Conservation (phyloP, 2,329 filamentous ascomycete genomes). For the Proliferodiscus dingleyae region DNA sequence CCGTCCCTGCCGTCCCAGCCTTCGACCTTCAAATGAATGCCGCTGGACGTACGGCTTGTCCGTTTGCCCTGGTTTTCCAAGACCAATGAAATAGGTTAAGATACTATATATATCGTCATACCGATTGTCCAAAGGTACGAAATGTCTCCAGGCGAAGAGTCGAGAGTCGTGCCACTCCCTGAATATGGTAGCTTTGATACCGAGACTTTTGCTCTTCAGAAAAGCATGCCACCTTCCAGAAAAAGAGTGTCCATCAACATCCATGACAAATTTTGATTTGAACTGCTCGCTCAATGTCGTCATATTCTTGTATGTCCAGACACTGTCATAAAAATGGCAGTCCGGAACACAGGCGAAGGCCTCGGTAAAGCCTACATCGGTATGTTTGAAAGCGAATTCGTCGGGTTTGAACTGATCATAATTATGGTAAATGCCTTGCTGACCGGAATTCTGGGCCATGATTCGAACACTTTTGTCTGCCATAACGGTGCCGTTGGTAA, state of each 20-base stretch:
- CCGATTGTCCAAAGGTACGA: conserved; percentile 72
- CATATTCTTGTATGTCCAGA: conserved; percentile 44
- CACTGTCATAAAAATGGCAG: conserved; percentile 42
- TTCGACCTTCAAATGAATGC: conserved; percentile 53
- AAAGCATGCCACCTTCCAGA: conserved; percentile 66
- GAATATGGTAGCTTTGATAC: conserved; percentile 74
- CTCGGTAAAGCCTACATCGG: conserved; percentile 34
- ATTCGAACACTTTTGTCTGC: conserved; percentile 34
- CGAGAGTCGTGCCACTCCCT: conserved; percentile 76
- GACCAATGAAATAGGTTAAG: conserved; percentile 69
- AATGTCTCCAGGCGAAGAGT: conserved; percentile 73
- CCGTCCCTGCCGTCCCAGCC: conserved; percentile 60
- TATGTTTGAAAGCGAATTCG: conserved; percentile 28
- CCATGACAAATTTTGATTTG: conserved; percentile 62
- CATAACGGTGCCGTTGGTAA: conserved; percentile 48
- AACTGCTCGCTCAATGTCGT: conserved; percentile 55
- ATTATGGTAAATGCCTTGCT: conserved; percentile 37
- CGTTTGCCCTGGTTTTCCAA: conserved; percentile 39
- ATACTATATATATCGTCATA: conserved; percentile 69
- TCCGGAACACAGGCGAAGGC: conserved; percentile 42
- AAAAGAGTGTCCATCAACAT: conserved; percentile 72
- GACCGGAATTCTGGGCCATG: conserved; percentile 30
- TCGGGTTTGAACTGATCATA: conserved; percentile 39
- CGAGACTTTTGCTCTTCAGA: conserved; percentile 62
- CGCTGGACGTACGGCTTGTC: conserved; percentile 32